A percentile compares a stretch with the other conserved stretches of the same genome.
These are phyloP conservation scores for Cyphellophora attinorum DNA, from an alignment of 2,329 filamentous ascomycete species.

Conservation along the genomic window DNA sequence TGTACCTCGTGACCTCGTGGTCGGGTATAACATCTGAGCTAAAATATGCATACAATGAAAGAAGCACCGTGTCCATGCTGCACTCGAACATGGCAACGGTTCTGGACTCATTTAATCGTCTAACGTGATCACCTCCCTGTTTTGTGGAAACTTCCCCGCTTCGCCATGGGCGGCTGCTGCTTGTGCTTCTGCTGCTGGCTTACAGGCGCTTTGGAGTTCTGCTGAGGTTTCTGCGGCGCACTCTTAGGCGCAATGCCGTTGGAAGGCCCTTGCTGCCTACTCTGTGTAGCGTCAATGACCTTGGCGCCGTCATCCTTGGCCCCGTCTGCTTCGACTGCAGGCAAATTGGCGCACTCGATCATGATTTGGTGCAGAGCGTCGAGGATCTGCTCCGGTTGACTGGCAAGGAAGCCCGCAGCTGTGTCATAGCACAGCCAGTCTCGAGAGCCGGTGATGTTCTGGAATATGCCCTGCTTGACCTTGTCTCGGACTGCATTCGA, in stretches of 20 bases:
- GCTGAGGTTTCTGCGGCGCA: slow-evolving; percentile 2
- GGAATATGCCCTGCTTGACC: slow-evolving; percentile 14
- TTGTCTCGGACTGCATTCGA: slow-evolving; percentile 10
- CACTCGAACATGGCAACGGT: no score
- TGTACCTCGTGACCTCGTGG: no score
- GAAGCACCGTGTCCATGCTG: no score
- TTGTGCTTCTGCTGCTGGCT: slow-evolving; percentile 2
- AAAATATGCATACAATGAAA: slow-evolving; percentile 1
- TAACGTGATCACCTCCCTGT: slow-evolving; percentile 11
- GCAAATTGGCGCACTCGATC: background rate
- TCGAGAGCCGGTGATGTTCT: slow-evolving; percentile 4
- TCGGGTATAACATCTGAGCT: no score
- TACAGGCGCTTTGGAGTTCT: slow-evolving; percentile 2
- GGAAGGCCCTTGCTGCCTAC: no score
- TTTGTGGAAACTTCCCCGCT: background rate
- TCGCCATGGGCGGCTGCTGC: background rate
- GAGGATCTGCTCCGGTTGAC: slow-evolving; percentile 13
- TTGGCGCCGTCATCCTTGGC: no score
- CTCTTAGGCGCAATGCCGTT: slow-evolving; percentile 2
- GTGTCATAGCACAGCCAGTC: slow-evolving; percentile 15
- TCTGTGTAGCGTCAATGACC: no score
- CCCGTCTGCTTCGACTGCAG: no score
- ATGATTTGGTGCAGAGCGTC: slow-evolving; percentile 14
- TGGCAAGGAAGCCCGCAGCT: slow-evolving; percentile 12
- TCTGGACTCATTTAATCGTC: no score